Evolutionary conservation across 768 basidiomycete species (phyloP).

Genomic region (Tricholoma flavovirens): DNA sequence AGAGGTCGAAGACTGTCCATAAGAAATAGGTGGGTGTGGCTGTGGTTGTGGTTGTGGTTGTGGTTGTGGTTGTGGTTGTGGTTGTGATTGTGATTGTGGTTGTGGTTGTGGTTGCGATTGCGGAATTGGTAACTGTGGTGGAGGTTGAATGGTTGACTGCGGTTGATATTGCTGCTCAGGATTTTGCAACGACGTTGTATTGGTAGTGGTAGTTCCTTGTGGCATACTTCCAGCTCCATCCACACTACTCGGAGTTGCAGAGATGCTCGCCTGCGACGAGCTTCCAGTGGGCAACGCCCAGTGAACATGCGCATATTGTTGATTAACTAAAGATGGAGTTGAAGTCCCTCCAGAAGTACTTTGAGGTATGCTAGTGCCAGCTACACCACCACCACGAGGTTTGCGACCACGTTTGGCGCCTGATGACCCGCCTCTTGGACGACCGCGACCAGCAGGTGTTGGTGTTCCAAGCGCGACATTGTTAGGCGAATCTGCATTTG

Average conservation of each 20-base stretch:
- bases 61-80: neutral
- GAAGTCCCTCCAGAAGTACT: slow-evolving; percentile 7
- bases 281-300: slow-evolving; percentile 26
- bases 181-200: neutral
- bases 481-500: neutral
- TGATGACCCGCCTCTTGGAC: slow-evolving; percentile 23
- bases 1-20: neutral
- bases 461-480: slow-evolving; percentile 3
- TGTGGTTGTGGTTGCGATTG: neutral
- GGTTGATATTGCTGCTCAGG: neutral
- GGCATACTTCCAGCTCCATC: neutral
- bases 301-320: slow-evolving; percentile 34
- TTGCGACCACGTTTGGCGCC: slow-evolving; percentile 45
- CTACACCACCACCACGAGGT: slow-evolving; percentile 32
- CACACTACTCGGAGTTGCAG: neutral
- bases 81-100: neutral
- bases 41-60: neutral
- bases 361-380: slow-evolving; percentile 21
- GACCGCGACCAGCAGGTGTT: slow-evolving; percentile 20
- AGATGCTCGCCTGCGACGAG: neutral
- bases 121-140: neutral
- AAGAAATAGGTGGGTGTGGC: no score
- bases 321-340: slow-evolving; percentile 7
- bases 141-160: neutral
- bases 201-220: slow-evolving; percentile 6